Evolutionary conservation across 2,329 filamentous ascomycete species (phyloP), one percentile per base, ranked within the genome.

Genomic region (Trematosphaeria pertusa): DNA sequence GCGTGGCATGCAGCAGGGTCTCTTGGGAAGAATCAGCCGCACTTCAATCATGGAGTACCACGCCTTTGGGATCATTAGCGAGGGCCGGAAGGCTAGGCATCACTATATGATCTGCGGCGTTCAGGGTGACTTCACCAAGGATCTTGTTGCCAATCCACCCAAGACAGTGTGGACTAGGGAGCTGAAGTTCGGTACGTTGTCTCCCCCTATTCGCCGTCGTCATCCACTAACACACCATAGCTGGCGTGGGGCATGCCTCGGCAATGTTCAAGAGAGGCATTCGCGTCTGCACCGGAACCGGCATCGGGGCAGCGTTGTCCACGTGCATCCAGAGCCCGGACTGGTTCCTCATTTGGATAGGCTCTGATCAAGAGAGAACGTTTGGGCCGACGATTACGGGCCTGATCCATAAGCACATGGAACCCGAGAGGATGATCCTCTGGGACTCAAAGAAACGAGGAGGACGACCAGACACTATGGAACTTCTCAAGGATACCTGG

Each of bases 61-160:
- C 36, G 67, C 67, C 6, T 70, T 70, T 37, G 67, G 67, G 2
- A 69, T 70, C 51, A 70, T 70, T 40, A 70, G 67, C 43, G 62
- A 65, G 42, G 64, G 65, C 14, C 55, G 61, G 12, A 62, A 69
- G 20, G 50, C 64, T 5, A 46, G 47, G 0, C 45, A 59, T 37
- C 67, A 70, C 35, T 70, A 70, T 52, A 68, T 70, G 65, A 66
- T 70, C 38, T 70, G 67, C 30, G 67, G 67, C 46, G 67, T 70
- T 7, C 67, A 70, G 46, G 67, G 67, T n/a, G 67, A 70, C 49
- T 70, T 70, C 38, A 70, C 67, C 3, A 62, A 55, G 21, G 50
- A 59, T 6, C 61, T 70, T 9, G 67, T 70, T 20, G 55, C 55
- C 17, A 59, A 69, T 17, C 67, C 67, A 11, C 67, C 67, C 7